Conservation (phyloP, 768 basidiomycete species). For the Hortiboletus flavorubellus region DNA sequence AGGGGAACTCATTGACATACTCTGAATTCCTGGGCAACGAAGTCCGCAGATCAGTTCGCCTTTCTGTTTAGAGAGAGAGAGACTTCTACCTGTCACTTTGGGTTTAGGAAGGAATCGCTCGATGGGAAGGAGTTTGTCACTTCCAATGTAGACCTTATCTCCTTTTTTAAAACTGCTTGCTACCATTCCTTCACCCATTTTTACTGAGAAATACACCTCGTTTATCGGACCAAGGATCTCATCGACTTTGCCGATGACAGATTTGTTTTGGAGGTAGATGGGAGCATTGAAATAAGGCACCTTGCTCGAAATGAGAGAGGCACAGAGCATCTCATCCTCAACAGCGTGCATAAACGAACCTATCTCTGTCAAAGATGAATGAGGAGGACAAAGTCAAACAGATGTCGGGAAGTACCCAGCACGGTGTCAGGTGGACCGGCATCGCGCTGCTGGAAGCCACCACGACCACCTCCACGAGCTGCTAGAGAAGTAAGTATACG, state of each 20-base stretch:
- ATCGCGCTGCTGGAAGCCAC: constrained; percentile 70
- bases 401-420: constrained; percentile 44
- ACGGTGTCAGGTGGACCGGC: constrained; percentile 77
- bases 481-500: constrained; percentile 2
- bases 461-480: constrained; percentile 64
- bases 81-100: constrained; percentile 69
- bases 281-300: constrained; percentile 99
- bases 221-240: constrained; percentile 99
- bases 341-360: constrained; percentile 92
- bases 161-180: constrained; percentile 95
- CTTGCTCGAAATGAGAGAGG: constrained; percentile 78
- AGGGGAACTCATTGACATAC: constrained; percentile 6
- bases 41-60: not conserved
- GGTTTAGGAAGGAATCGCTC: constrained; percentile 97
- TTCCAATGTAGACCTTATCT: constrained; percentile 95
- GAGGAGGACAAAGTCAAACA: not conserved
- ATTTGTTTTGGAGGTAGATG: constrained; percentile 96
- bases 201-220: constrained; percentile 96
- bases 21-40: constrained; percentile 28
- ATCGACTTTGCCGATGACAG: constrained; percentile 94
- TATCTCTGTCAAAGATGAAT: constrained; percentile 59
- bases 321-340: constrained; percentile 97
- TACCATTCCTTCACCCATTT: constrained; percentile 95
- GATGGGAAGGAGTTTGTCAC: constrained; percentile 95
- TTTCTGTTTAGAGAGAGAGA: constrained; percentile 11